Evolutionary conservation across 2,329 filamentous ascomycete genomes (phyloP).

Genomic region (Ilyonectria sp.): DNA sequence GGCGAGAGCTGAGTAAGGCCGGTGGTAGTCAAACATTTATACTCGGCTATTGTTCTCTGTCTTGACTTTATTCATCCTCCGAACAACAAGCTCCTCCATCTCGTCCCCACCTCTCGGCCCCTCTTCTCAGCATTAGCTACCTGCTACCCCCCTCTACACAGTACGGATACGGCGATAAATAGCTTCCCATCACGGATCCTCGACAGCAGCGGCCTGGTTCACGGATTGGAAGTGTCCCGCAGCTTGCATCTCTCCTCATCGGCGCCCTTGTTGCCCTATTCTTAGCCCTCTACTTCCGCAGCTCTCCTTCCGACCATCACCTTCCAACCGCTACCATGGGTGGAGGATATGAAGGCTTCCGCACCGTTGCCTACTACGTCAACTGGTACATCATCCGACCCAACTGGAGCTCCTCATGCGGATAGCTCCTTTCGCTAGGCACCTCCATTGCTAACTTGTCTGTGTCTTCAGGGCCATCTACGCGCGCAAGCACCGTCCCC

Average conservation of each 20-base stretch:
- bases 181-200: constrained; percentile 36
- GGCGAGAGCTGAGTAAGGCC: constrained; percentile 31
- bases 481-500: constrained; percentile 85
- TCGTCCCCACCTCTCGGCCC: constrained; percentile 1
- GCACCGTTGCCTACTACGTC: constrained; percentile 80
- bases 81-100: background rate
- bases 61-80: constrained; percentile 8
- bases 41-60: background rate
- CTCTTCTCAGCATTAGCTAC: constrained; percentile 17
- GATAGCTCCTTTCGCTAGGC: constrained; percentile 14
- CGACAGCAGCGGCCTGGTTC: constrained; percentile 26
- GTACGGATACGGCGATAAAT: constrained; percentile 5
- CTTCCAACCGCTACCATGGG: constrained; percentile 54
- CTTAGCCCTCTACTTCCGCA: constrained; percentile 34
- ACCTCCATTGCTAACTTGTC: constrained; percentile 36
- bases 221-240: constrained; percentile 21
- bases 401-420: background rate
- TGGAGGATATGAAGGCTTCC: constrained; percentile 68
- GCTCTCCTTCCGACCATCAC: background rate
- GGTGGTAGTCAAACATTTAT: background rate
- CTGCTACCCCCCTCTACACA: constrained; percentile 9
- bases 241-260: constrained; percentile 19
- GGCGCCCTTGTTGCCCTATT: constrained; percentile 29
- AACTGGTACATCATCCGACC: constrained; percentile 67
- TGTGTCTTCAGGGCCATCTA: constrained; percentile 79